Evolutionary conservation across 352 stramenopile species (phyloP).

Genomic region (Thalassiosira exigua): DNA sequence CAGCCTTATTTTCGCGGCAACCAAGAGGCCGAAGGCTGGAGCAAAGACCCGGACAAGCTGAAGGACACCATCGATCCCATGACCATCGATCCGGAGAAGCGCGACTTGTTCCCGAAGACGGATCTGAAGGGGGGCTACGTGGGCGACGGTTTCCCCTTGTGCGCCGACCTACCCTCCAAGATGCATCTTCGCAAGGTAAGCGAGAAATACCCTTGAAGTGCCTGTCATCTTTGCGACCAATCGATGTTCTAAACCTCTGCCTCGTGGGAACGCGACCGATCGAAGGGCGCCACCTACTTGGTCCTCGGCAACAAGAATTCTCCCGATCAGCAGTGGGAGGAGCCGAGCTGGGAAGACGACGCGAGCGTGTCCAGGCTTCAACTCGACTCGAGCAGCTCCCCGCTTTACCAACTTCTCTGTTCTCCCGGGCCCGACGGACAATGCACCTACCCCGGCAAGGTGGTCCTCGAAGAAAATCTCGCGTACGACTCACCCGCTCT

Average conservation of each 20-base stretch:
- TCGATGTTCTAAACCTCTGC: no score
- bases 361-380: no score
- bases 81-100: conserved; percentile 1
- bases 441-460: conserved; percentile 35
- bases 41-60: no score
- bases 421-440: conserved; percentile 9
- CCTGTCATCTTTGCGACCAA: no score
- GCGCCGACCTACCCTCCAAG: conserved; percentile 44
- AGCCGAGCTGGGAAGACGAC: no score
- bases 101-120: conserved; percentile 76
- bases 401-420: conserved; percentile 50
- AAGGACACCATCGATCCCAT: conserved; percentile 31
- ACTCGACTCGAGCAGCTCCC: background rate
- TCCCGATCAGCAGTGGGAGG: no score
- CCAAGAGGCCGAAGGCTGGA: no score
- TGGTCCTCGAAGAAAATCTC: conserved; percentile 58
- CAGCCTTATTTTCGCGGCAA: background rate
- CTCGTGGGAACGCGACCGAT: background rate
- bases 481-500: conserved; percentile 27
- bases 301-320: background rate
- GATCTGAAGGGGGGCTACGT: conserved; percentile 60
- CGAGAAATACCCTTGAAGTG: conserved; percentile 51
- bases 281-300: background rate
- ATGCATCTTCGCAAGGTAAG: conserved; percentile 51
- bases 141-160: conserved; percentile 62